phyloP scores from a whole-genome alignment of 2,329 filamentous ascomycete genomes.

The Xylaria polymorpha region DNA sequence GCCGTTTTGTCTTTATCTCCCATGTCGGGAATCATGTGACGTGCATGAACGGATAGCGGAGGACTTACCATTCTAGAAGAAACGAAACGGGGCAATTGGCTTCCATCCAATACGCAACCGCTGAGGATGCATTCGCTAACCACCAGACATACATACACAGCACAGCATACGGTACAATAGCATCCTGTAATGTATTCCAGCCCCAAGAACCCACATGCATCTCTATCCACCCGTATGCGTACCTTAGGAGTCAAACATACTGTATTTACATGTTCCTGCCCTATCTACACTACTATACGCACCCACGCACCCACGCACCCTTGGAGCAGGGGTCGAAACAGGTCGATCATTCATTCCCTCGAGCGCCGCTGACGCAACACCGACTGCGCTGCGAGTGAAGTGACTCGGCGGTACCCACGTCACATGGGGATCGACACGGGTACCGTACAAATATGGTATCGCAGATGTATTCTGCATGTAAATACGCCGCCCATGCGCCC shows the following conservation, averaged over 20 bases:
- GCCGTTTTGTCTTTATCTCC: neutral
- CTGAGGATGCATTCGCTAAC: constrained; percentile 12
- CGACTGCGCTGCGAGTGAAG: neutral
- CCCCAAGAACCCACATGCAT: neutral
- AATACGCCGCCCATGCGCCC: constrained; percentile 16
- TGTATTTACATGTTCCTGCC: too few relatives aligned
- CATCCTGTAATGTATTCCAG: too few relatives aligned
- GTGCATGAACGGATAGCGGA: constrained; percentile 22
- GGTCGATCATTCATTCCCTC: constrained; percentile 27
- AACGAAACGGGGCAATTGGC: neutral
- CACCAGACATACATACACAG: neutral
- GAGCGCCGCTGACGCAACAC: constrained; percentile 31
- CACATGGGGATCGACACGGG: neutral
- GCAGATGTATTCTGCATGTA: constrained; percentile 10
- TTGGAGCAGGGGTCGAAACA: constrained; percentile 11
- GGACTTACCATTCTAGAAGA: neutral
- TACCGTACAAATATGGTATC: neutral
- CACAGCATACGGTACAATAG: too few relatives aligned
- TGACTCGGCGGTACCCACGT: neutral
- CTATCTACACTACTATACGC: neutral
- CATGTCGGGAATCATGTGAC: constrained; percentile 27
- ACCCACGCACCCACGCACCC: neutral
- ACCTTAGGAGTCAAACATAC: too few relatives aligned
- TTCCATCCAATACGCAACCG: neutral
- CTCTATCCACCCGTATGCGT: neutral